phyloP scores from a whole-genome alignment of 805 yeast species.

The Starmerella cellae region DNA sequence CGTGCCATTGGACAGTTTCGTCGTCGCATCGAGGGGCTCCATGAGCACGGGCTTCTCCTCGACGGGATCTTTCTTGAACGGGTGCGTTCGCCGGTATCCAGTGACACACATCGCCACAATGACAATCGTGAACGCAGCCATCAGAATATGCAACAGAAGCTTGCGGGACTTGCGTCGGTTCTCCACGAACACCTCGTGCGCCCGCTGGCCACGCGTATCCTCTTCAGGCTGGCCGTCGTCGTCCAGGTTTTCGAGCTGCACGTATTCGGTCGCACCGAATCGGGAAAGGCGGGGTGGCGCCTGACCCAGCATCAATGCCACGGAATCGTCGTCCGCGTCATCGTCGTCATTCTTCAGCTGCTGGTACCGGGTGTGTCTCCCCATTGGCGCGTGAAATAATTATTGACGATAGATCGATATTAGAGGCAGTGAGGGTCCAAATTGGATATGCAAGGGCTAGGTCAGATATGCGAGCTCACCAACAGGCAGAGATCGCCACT shows the following conservation, averaged over 20 bases:
- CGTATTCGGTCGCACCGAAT: constrained; percentile 15
- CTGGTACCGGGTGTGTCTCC: neutral
- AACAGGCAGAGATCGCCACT: no score
- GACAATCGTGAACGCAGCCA: constrained; percentile 8
- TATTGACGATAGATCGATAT: no score
- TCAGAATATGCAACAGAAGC: constrained; percentile 5
- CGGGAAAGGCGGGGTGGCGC: constrained; percentile 11
- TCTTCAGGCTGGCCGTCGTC: constrained; percentile 12
- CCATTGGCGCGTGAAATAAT: no score
- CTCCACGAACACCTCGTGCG: constrained; percentile 2
- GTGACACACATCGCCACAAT: constrained; percentile 3
- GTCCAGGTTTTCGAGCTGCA: constrained; percentile 19
- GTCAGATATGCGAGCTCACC: no score
- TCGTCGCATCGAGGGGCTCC: constrained; percentile 6
- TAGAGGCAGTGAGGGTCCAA: no score
- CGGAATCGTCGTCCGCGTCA: constrained; percentile 18
- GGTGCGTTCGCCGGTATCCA: neutral
- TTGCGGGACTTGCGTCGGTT: neutral
- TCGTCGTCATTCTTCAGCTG: constrained; percentile 4
- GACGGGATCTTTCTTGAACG: neutral
- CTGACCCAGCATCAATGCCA: constrained; percentile 18
- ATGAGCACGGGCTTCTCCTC: constrained; percentile 2
- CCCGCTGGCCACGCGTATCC: neutral
- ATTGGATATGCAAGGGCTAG: no score
- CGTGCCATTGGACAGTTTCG: constrained; percentile 42